Evolutionary conservation across 306 rosid species (phyloP), one percentile per base, ranked within the genome.

Genomic region (Trichosanthes truncata): DNA sequence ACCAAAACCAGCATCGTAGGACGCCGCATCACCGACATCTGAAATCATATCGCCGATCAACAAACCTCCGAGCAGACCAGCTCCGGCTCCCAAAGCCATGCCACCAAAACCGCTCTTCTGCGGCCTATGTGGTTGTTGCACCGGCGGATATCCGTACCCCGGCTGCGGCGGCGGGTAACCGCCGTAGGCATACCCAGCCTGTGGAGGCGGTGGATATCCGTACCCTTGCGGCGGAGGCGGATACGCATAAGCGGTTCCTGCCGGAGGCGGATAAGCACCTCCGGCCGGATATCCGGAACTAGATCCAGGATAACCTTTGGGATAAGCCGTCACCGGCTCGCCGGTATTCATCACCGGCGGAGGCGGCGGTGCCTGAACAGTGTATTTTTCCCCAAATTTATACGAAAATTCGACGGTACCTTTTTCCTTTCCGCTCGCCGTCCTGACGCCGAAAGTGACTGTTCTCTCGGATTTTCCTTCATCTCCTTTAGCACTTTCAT

Each of bases 1-100:
- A 11, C 66, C 86, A 10, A 53, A 62, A 0, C 78, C 82, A 63
- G 29, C 61, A 57, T 68, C 84, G 31, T 66, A 84, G 2, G 80
- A 43, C 23, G 4, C 81, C 82, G 31, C 25, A 0, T 83, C 87
- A 9, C 80, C 78, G 1, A 78, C 79, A 14, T 84, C 91, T 0
- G 81, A 77, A 12, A 86, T 73, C 87, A 84, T 80, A 29, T 88
- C 89, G 12, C 91, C 91, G 13, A 88, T 52, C 82, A 88, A 10
- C 82, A 88, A 79, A 8, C 91, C 91, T 21, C 91, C 91, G 10
- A 88, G 77, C 69, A 86, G 55, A 17, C 89, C 91, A 65, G 91
- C 91, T 12, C 89, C 87, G 1, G 84, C 15, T 4, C 91, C 91
- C 35, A 88, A 4, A 61, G 52, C 90, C 84, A 82, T 80, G 51